Evolutionary conservation across 2,329 filamentous ascomycete species (phyloP).

Genomic region (Pseudogymnoascus sp.): DNA sequence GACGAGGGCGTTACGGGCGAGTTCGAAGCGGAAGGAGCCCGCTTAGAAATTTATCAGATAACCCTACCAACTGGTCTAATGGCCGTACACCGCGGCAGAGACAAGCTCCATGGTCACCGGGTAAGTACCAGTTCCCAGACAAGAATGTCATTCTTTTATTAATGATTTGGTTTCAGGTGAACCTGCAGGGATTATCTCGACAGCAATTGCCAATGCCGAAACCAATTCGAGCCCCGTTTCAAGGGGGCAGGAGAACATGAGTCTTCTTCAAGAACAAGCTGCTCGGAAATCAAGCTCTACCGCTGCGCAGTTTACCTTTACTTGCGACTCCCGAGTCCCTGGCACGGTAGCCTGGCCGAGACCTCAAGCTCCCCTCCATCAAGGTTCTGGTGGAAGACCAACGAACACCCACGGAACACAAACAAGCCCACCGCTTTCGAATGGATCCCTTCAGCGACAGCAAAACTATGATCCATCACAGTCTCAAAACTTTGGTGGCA

Average conservation of each 20-base stretch:
- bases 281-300: conserved; percentile 54
- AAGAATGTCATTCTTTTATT: conserved; percentile 12
- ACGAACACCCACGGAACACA: conserved; percentile 28
- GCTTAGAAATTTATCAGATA: conserved; percentile 51
- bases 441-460: not conserved
- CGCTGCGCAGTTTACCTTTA: conserved; percentile 92
- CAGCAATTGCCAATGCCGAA: conserved; percentile 74
- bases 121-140: conserved; percentile 19
- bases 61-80: conserved; percentile 30
- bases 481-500: not conserved
- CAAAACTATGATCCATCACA: conserved; percentile 13
- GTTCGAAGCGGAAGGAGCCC: conserved; percentile 53
- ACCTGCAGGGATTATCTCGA: conserved; percentile 73
- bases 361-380: conserved; percentile 19
- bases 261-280: conserved; percentile 64
- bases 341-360: conserved; percentile 71
- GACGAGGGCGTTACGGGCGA: conserved; percentile 75
- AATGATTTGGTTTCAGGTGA: conserved; percentile 40
- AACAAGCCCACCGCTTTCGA: conserved; percentile 22
- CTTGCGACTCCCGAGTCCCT: conserved; percentile 81
- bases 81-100: conserved; percentile 25
- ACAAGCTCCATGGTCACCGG: conserved; percentile 25
- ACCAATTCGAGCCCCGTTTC: conserved; percentile 64
- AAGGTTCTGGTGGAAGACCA: conserved; percentile 13
- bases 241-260: conserved; percentile 68